Evolutionary conservation across 805 yeast genomes (phyloP), one percentile per base, ranked within the genome.

Genomic region (Sugiyamaella qingdaonensis): DNA sequence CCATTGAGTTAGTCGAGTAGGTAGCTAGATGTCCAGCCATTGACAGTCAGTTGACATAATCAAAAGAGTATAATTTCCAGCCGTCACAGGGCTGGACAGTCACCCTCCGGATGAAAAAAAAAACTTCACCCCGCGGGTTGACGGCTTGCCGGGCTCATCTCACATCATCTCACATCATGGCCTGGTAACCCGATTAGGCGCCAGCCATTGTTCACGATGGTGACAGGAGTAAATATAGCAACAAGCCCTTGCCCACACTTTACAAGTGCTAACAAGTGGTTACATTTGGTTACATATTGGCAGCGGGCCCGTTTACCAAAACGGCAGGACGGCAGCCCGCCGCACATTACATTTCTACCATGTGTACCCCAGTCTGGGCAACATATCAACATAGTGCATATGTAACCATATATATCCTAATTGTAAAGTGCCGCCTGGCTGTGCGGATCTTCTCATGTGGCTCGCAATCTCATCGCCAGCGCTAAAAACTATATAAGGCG

Each of bases 281-380:
- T 45, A 45, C 48, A 45, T 45, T 45, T 45, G 16, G 35, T 44
- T 19, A 24, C 47, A 44, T 18, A 13, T 27, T 27, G 36, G 36
- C 37, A 19, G 16, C 43, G 43, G 24, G 19, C 37, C 27, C 37
- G 21, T 31, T 16, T 35, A n/a, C 37, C 48, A 31, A 45, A 45
- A 45, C 27, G 43, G 43, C 19, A 16, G 14, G 35, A 14, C 24
- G 35, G 27, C 18, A 13, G 19, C 37, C 27, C 37, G 29, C 19
- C 36, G 21, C 5, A 8, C 16, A 5, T 16, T 39, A 39, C 43
- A 39, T 39, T 39, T 39, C 43, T 39, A 16, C 13, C 43, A 39
- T 39, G 43, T 39, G 21, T 39, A 39, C 43, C 43, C 43, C 43
- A 39, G 43, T 19, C 24, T 39, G 43, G 43, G 43, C 43, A 39